Evolutionary conservation across 2,329 filamentous ascomycete species (phyloP).

Genomic region (Sporothrix mexicana): DNA sequence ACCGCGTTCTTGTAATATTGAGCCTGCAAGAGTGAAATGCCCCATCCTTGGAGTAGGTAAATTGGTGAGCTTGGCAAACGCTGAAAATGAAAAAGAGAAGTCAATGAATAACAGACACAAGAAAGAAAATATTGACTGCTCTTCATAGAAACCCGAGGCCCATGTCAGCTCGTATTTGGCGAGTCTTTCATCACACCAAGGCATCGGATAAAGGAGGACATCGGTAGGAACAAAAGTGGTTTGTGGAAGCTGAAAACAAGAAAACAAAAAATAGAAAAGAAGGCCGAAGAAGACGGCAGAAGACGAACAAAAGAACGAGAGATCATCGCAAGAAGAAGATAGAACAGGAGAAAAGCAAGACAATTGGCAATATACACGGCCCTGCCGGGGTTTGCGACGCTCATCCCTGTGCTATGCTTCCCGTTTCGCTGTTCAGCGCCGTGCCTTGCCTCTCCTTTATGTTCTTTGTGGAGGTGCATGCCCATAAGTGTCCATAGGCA

Average conservation of each 20-base stretch:
- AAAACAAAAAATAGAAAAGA: neutral
- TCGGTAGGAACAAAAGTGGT: neutral
- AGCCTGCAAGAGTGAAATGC: neutral
- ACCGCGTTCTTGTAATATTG: neutral
- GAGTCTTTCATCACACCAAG: neutral
- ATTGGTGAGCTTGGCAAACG: neutral
- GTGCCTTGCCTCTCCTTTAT: neutral
- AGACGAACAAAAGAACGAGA: neutral
- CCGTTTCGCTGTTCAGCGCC: neutral
- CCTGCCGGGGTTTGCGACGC: neutral
- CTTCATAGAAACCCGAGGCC: neutral
- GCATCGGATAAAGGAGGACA: neutral
- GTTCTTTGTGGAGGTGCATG: neutral
- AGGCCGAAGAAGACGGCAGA: neutral
- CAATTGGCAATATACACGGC: constrained; percentile 22
- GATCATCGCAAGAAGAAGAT: neutral
- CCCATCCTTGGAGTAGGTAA: neutral
- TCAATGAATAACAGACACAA: neutral
- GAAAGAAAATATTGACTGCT: no score
- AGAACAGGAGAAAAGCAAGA: neutral
- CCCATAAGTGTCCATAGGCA: neutral
- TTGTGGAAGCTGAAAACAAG: constrained; percentile 22
- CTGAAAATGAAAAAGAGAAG: neutral
- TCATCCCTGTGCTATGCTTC: neutral
- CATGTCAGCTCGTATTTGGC: neutral